Conservation (phyloP, 2,329 filamentous ascomycete genomes). For the Pleoardoris graminearum region DNA sequence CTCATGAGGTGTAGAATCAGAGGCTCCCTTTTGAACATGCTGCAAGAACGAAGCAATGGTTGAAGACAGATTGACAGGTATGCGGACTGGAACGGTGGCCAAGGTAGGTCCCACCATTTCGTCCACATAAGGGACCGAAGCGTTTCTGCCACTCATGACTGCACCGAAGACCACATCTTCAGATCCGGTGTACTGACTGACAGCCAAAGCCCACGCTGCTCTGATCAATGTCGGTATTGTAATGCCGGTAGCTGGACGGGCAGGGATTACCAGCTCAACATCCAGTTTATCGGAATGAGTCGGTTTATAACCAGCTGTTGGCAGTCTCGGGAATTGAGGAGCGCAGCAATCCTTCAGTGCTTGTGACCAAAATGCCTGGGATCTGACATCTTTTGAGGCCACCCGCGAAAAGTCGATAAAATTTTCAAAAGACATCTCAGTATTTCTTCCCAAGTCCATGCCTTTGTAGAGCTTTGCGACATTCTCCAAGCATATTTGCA, state of each 20-base stretch:
- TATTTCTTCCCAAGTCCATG: neutral
- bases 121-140: slow-evolving; percentile 18
- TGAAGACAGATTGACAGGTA: neutral
- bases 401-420: neutral
- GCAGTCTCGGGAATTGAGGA: neutral
- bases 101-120: slow-evolving; percentile 31
- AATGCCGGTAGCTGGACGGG: neutral
- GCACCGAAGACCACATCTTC: slow-evolving; percentile 32
- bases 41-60: neutral
- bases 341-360: neutral
- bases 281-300: neutral
- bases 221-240: slow-evolving; percentile 23
- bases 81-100: slow-evolving; percentile 29
- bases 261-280: neutral
- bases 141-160: slow-evolving; percentile 28
- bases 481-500: neutral
- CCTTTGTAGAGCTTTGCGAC: neutral
- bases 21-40: neutral
- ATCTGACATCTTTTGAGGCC: neutral
- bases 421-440: neutral
- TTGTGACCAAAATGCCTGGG: neutral
- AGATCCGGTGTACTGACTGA: slow-evolving; percentile 17
- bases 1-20: too few species aligned
- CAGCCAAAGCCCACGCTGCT: slow-evolving; percentile 30
- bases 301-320: too few species aligned